Evolutionary conservation across 2,329 filamentous ascomycete species (phyloP).

Genomic region (Colletotrichum sp.): DNA sequence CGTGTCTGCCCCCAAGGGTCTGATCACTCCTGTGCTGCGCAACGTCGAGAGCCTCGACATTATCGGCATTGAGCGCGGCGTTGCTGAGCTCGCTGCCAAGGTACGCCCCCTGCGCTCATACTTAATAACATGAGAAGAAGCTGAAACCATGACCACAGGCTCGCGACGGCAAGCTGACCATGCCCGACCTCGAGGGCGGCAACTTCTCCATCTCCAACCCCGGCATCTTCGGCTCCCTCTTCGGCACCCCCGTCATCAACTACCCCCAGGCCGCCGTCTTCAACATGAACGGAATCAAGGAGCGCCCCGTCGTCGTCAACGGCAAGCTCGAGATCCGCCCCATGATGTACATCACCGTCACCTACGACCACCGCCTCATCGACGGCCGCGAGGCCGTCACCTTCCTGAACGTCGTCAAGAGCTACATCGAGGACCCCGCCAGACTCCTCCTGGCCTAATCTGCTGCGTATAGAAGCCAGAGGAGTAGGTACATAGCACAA

Average conservation of each 20-base stretch:
- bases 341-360: slow-evolving; percentile 53
- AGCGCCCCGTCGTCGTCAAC: slow-evolving; percentile 60
- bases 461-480: background rate
- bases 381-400: slow-evolving; percentile 65
- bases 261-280: slow-evolving; percentile 71
- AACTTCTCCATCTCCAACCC: slow-evolving; percentile 83
- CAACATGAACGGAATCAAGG: slow-evolving; percentile 63
- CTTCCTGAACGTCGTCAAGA: slow-evolving; percentile 47
- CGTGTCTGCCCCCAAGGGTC: slow-evolving; percentile 72
- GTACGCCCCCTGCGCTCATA: slow-evolving; percentile 49
- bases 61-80: slow-evolving; percentile 52
- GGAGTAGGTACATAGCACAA: background rate
- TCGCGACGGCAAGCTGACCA: slow-evolving; percentile 76
- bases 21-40: slow-evolving; percentile 79
- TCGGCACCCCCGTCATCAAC: slow-evolving; percentile 75
- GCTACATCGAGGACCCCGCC: slow-evolving; percentile 43
- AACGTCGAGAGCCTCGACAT: slow-evolving; percentile 58
- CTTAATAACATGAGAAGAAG: background rate
- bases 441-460: slow-evolving; percentile 54
- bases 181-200: slow-evolving; percentile 77
- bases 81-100: slow-evolving; percentile 67
- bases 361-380: slow-evolving; percentile 62
- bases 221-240: slow-evolving; percentile 67
- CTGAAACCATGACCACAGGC: slow-evolving; percentile 44
- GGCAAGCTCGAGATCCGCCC: slow-evolving; percentile 50